A percentile compares a stretch with the other conserved stretches of the same genome.
Conservation (phyloP, 2,329 filamentous ascomycete species). For the Penicillium griseofulvum region DNA sequence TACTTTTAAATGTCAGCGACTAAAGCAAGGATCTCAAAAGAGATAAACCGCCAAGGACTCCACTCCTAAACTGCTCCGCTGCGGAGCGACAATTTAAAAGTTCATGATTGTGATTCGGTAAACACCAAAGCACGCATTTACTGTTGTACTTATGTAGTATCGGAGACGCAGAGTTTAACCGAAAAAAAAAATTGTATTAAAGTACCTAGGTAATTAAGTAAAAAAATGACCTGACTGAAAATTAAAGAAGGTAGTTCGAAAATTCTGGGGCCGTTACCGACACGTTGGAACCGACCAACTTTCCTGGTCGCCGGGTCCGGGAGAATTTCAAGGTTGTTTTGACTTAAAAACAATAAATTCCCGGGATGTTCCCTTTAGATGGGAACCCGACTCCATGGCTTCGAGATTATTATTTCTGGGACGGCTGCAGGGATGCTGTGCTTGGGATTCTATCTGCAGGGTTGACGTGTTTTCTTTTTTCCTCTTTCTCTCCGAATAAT, state of each 20-base stretch:
- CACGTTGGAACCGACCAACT: slow-evolving; percentile 19
- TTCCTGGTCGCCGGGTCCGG: slow-evolving; percentile 23
- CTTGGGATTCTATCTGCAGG: neutral
- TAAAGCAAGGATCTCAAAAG: slow-evolving; percentile 1
- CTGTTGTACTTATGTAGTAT: neutral
- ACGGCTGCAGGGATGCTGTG: slow-evolving; percentile 8
- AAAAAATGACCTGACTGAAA: neutral
- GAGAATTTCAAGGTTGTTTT: slow-evolving; percentile 8
- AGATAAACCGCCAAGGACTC: neutral
- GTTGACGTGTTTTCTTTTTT: neutral
- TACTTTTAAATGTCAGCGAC: neutral
- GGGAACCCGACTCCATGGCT: slow-evolving; percentile 19
- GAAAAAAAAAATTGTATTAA: neutral
- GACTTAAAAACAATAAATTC: slow-evolving; percentile 17
- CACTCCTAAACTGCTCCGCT: neutral
- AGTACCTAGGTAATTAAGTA: neutral
- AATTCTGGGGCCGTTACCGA: slow-evolving; percentile 22
- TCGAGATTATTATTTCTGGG: slow-evolving; percentile 11
- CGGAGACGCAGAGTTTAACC: neutral
- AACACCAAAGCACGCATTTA: neutral
- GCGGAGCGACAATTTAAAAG: neutral
- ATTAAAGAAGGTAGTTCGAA: neutral
- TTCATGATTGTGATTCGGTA: neutral
- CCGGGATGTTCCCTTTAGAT: slow-evolving; percentile 14
- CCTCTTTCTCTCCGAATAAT: neutral